A percentile compares a stretch with the other conserved stretches of the same genome.
Evolutionary conservation across 1,139 yeast genomes (phyloP).

Genomic region (Eremothecium sinecaudum): DNA sequence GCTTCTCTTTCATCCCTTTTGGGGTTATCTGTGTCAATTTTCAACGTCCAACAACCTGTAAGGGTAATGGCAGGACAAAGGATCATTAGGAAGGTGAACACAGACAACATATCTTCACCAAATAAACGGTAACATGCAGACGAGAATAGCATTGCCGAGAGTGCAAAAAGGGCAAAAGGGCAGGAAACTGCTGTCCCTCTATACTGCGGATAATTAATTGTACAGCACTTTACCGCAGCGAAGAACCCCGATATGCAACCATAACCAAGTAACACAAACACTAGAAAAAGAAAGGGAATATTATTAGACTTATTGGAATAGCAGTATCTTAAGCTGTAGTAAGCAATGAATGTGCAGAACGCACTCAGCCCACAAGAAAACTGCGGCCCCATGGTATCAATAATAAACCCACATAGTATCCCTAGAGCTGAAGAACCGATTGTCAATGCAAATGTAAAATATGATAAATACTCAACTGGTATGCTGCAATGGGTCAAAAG

Average conservation of each 20-base stretch:
- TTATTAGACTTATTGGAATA: slow-evolving; percentile 24
- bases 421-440: slow-evolving; percentile 64
- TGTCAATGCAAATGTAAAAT: slow-evolving; percentile 50
- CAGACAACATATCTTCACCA: slow-evolving; percentile 36
- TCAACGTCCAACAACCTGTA: slow-evolving; percentile 26
- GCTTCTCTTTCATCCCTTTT: neutral
- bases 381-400: slow-evolving; percentile 52
- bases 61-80: slow-evolving; percentile 28
- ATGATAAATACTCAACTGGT: slow-evolving; percentile 53
- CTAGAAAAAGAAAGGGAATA: slow-evolving; percentile 36
- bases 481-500: slow-evolving; percentile 47
- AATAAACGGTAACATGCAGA: slow-evolving; percentile 39
- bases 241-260: slow-evolving; percentile 59
- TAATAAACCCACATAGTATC: slow-evolving; percentile 55
- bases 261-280: slow-evolving; percentile 48
- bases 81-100: slow-evolving; percentile 29
- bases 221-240: slow-evolving; percentile 58
- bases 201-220: slow-evolving; percentile 59
- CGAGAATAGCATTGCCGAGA: slow-evolving; percentile 36
- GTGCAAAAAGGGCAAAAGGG: slow-evolving; percentile 51
- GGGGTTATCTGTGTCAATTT: slow-evolving; percentile 4
- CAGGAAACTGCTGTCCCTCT: slow-evolving; percentile 62
- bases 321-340: slow-evolving; percentile 32
- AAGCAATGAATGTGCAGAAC: slow-evolving; percentile 35
- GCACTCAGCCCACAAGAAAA: slow-evolving; percentile 48